These are phyloP conservation scores for Lactifluus subvellereus DNA, from an alignment of 768 basidiomycete genomes.

Conservation along the genomic window DNA sequence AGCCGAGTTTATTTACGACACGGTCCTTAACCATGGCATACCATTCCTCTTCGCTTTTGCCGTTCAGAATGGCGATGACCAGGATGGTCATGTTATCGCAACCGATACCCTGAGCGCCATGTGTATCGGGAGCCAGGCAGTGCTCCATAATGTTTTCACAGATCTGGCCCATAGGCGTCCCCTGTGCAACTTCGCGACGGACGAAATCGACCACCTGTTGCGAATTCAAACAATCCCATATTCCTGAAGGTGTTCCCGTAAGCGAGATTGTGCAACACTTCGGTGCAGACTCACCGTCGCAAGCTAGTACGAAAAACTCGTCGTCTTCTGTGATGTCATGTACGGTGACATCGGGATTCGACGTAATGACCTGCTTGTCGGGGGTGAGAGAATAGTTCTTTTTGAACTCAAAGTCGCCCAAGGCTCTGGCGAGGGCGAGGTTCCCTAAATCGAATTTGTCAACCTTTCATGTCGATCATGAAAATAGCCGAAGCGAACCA, in stretches of 20 bases:
- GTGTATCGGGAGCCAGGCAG: conserved; percentile 91
- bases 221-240: conserved; percentile 95
- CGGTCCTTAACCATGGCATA: conserved; percentile 82
- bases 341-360: conserved; percentile 83
- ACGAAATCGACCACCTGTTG: conserved; percentile 91
- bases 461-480: neutral
- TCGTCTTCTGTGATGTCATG: conserved; percentile 85
- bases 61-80: conserved; percentile 81
- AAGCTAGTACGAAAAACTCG: conserved; percentile 94
- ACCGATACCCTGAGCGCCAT: conserved; percentile 86
- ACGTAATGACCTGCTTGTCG: conserved; percentile 91
- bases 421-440: conserved; percentile 87
- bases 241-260: conserved; percentile 51
- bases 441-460: conserved; percentile 55
- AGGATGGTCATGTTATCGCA: conserved; percentile 99
- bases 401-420: conserved; percentile 99
- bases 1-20: conserved; percentile 69
- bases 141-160: conserved; percentile 86
- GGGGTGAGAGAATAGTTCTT: conserved; percentile 77
- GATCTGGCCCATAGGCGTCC: conserved; percentile 74
- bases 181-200: conserved; percentile 73
- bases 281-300: conserved; percentile 65
- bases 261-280: conserved; percentile 11
- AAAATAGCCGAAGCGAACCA: conserved; percentile 42
- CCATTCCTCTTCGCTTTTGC: conserved; percentile 89